Evolutionary conservation across 2,329 filamentous ascomycete species (phyloP).

Genomic region (Trichoderma asperellum): DNA sequence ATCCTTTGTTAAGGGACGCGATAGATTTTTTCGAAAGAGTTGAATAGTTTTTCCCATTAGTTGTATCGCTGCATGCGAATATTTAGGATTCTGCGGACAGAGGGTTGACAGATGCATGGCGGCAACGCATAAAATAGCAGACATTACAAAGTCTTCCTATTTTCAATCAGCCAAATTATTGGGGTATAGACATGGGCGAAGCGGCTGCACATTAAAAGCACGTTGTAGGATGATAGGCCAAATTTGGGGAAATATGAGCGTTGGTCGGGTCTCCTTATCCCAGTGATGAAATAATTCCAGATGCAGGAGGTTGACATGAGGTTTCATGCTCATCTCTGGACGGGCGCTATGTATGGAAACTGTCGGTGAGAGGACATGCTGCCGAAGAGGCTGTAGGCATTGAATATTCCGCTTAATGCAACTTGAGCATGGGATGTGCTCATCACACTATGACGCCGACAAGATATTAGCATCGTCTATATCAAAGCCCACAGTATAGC

Average conservation of each 20-base stretch:
- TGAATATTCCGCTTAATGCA: neutral
- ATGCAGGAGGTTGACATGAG: neutral
- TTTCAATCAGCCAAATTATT: neutral
- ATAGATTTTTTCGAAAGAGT: neutral
- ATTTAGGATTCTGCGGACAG: neutral
- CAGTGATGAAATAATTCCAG: neutral
- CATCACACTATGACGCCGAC: neutral
- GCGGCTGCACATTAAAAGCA: neutral
- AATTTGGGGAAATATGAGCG: neutral
- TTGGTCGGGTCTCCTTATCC: neutral
- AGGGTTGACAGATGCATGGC: neutral
- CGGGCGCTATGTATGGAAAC: neutral
- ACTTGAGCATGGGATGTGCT: neutral
- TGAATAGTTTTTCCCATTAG: neutral
- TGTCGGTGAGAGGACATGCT: neutral
- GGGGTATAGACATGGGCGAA: no score
- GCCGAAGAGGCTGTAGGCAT: neutral
- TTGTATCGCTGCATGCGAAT: neutral
- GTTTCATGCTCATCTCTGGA: neutral
- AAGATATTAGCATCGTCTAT: neutral
- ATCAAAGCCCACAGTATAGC: neutral
- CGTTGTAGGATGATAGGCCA: neutral
- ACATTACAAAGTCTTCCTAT: neutral
- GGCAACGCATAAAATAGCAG: slow-evolving; percentile 2
- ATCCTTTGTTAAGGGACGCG: neutral